Conservation (phyloP, 495 filamentous ascomycete genomes). For the Penicillium fimorum region DNA sequence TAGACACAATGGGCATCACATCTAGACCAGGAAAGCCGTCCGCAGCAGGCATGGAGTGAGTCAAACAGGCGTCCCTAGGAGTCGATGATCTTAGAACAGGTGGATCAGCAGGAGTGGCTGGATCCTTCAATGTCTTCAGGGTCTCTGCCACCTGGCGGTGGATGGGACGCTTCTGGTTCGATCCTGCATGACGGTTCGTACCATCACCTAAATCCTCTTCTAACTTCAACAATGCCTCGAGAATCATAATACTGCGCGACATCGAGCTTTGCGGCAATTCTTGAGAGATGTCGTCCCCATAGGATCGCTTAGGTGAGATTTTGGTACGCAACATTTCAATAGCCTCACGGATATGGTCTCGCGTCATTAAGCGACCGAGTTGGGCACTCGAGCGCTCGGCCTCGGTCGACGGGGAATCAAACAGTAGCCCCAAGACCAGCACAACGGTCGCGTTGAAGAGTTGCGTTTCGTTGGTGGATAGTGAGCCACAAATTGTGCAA, state of each 20-base stretch:
- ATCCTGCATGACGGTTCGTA: background rate
- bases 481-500: constrained; percentile 26
- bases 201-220: constrained; percentile 16
- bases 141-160: background rate
- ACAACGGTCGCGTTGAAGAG: constrained; percentile 26
- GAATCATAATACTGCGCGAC: constrained; percentile 16
- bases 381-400: constrained; percentile 14
- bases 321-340: constrained; percentile 21
- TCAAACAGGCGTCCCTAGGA: background rate
- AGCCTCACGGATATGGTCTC: constrained; percentile 26
- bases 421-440: constrained; percentile 23
- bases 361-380: constrained; percentile 24
- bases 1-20: constrained; percentile 14
- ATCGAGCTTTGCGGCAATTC: constrained; percentile 1
- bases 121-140: background rate
- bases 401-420: constrained; percentile 10
- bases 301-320: background rate
- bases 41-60: background rate
- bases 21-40: constrained; percentile 7
- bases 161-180: constrained; percentile 3
- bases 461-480: constrained; percentile 22
- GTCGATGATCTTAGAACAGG: background rate
- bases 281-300: background rate
- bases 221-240: constrained; percentile 28
- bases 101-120: background rate